Base-by-base conservation (phyloP, 2,329 filamentous ascomycete species). In the Fusarium azukiicola region DNA sequence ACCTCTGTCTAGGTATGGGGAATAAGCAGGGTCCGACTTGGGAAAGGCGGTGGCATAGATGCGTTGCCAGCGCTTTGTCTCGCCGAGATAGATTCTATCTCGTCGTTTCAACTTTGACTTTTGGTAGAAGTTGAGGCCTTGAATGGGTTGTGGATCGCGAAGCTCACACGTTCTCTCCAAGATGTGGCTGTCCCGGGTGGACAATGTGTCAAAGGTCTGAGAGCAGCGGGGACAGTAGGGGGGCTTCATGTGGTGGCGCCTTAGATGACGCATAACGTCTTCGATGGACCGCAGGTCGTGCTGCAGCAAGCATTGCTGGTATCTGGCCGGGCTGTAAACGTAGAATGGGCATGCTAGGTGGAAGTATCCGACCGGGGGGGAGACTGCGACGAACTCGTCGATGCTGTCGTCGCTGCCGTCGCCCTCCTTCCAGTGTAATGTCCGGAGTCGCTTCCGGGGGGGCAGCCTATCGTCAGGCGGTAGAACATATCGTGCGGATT, bases 401-500 rank as follows among this genome's bases (percentile, higher is more conserved):
- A 46, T 46, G 44, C 44, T 46, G 6, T 46, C 27, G 27, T 56
- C 52, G 32, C 27, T 19, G 14, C 36, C 6, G 19, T 58, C 16
- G 8, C 27, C 32, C 54, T 38, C 32, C 50, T 54, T 54, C 50
- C 23, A 32, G 50, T 23, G 6, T 32, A 14, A 54, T 54, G 11
- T 36, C 36, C 54, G 9, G 6, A 66, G n/a, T 32, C 66, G 66
- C 17, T 68, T 68, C 10, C 38, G 46, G 40, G 66, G 66, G 50
- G 66, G 66, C 17, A 52, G 66, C 17, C 66, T 68, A 4, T 68
- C 66, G 7, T 68, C 66, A 21, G 49, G 66, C 4, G 66, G 49
- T 21, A 38, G 47, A 68, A 19, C 40, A 40, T 68, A 54, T n/a
- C 40, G n/a, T 42, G 50, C 14, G 21, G 21, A 36, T 52, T 36